Percentiles rank a stretch among this genome's conserved stretches.
Conservation (phyloP, 352 stramenopile species). For the Phytopythium aichiense region DNA sequence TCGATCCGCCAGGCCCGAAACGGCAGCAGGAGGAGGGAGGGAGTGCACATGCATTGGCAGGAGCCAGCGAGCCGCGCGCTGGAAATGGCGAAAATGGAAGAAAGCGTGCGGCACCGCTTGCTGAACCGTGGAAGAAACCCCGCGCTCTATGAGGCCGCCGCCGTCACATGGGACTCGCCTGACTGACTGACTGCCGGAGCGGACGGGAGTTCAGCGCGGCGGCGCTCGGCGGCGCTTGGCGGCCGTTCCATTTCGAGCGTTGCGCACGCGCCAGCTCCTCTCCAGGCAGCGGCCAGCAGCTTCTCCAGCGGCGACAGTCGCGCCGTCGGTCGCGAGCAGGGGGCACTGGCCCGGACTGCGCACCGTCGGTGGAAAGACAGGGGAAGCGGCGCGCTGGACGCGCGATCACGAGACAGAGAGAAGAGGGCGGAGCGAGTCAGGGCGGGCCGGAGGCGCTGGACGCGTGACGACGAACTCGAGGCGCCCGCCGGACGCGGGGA, state of each 20-base stretch:
- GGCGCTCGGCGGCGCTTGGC: neutral
- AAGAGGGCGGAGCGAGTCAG: neutral
- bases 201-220: neutral
- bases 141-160: neutral
- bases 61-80: neutral
- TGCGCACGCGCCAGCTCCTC: neutral
- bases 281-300: neutral
- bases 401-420: neutral
- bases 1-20: conserved; percentile 5
- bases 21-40: neutral
- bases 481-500: neutral
- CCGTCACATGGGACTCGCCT: neutral
- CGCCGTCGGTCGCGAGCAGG: neutral
- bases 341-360: neutral
- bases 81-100: neutral
- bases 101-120: neutral
- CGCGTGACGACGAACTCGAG: neutral
- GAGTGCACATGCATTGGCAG: neutral
- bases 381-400: neutral
- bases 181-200: neutral
- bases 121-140: conserved; percentile 3
- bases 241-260: neutral
- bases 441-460: neutral
- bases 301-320: neutral
- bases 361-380: neutral